Evolutionary conservation across 352 stramenopile genomes (phyloP), one percentile per base, ranked within the genome.

Genomic region (Phytophthora citricola): DNA sequence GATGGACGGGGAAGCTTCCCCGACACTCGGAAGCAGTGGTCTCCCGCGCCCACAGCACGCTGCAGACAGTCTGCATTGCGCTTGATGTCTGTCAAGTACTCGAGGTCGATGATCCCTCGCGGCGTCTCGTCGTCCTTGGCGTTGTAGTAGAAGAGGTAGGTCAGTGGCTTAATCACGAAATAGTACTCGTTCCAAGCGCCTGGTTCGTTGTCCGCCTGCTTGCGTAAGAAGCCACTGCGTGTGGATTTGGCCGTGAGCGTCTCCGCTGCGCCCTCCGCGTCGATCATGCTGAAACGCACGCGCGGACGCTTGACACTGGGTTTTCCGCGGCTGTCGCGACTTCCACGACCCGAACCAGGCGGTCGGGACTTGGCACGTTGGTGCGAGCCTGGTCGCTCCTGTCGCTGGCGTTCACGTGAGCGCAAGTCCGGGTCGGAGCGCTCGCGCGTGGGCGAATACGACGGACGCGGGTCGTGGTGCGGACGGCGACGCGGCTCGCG

Each of bases 71-170:
- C 83, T 45, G 70, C 65, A 58, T 94, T 93, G 69, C 76, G 84
- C 26, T 86, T 87, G 46, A 95, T 66, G 62, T 95, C 83, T 31
- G 72, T 76, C 24, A 94, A 61, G 53, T 90, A 95, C 74, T 93
- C 84, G 32, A 93, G 59, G 57, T 95, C 87, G 46, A 95, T 87
- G 17, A 94, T 79, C 1, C 85, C 87, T 38, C 86, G 75, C 45
- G 87, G 87, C 22, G 76, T 76, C 38, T 85, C 75, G 63, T 94
- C 85, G 1, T 78, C 74, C 15, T 73, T 64, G 12, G 75, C 71
- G 52, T 91, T 91, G 72, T 92, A 95, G 70, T 94, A 95, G 56
- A 93, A 91, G n/a, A 95, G 70, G 59, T 89, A 89, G 20, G 87
- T 92, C 11, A 83, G 63, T 3, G 85, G 81, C 43, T 87, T 84